Evolutionary conservation across 257 asterid genomes (phyloP).

Genomic region (Penstemon barbatus): DNA sequence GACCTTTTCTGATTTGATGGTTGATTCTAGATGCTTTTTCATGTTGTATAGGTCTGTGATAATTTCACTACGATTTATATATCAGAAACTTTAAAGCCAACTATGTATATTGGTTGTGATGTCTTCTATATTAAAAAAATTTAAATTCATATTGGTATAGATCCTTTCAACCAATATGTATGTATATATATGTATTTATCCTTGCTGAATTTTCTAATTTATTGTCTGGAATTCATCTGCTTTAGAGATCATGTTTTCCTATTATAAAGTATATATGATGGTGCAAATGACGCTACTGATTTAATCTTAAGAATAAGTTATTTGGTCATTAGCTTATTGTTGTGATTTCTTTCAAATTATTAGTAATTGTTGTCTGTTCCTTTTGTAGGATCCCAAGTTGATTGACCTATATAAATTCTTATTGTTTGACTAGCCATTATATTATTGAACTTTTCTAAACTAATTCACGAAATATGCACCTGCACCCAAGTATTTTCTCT

Average conservation of each 20-base stretch:
- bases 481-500: slow-evolving; percentile 25
- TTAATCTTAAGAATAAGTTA: slow-evolving; percentile 5
- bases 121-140: neutral
- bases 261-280: neutral
- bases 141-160: neutral
- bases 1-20: slow-evolving; percentile 11
- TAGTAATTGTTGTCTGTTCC: neutral
- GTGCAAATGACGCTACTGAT: neutral
- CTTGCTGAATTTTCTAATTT: too few relatives aligned
- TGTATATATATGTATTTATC: too few relatives aligned
- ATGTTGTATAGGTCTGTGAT: neutral
- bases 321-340: slow-evolving; percentile 17
- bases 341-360: slow-evolving; percentile 8
- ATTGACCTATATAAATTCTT: slow-evolving; percentile 15
- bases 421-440: slow-evolving; percentile 24
- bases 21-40: neutral
- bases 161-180: too few relatives aligned
- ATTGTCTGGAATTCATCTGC: too few relatives aligned
- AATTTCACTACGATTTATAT: neutral
- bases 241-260: neutral
- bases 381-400: slow-evolving; percentile 20
- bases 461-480: slow-evolving; percentile 20
- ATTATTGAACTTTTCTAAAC: slow-evolving; percentile 15
- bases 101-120: neutral
- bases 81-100: slow-evolving; percentile 4